These are phyloP conservation scores for Theileria parva DNA, from an alignment of 169 alveolate species.

Conservation along the genomic window DNA sequence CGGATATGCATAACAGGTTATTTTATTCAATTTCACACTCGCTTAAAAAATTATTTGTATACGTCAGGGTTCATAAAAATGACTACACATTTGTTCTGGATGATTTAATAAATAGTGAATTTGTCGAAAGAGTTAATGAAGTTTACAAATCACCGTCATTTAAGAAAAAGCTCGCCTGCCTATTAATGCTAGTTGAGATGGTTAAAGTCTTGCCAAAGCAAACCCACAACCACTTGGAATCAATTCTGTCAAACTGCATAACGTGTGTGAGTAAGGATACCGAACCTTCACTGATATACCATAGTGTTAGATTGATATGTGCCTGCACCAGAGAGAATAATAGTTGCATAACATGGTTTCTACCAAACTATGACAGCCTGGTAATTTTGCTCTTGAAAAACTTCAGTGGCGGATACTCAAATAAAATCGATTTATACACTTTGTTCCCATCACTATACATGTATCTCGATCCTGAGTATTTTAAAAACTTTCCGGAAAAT, in stretches of 20 bases:
- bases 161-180: constrained; percentile 34
- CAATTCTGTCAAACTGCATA: constrained; percentile 6
- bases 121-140: constrained; percentile 1
- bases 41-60: constrained; percentile 21
- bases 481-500: not conserved
- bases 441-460: constrained; percentile 45
- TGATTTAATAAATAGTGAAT: not conserved
- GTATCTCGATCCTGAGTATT: constrained; percentile 23
- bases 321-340: constrained; percentile 54
- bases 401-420: constrained; percentile 27
- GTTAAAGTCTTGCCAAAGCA: constrained; percentile 35
- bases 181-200: constrained; percentile 37
- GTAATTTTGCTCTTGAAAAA: constrained; percentile 20
- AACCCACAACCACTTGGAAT: not conserved
- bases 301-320: constrained; percentile 39
- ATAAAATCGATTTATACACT: constrained; percentile 22
- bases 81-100: constrained; percentile 19
- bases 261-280: constrained; percentile 17
- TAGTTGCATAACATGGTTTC: constrained; percentile 5
- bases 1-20: constrained; percentile 60
- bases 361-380: constrained; percentile 23
- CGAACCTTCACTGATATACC: constrained; percentile 30
- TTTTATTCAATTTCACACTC: constrained; percentile 40
- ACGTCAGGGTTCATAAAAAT: constrained; percentile 9
- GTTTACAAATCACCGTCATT: constrained; percentile 8